Base-by-base conservation (phyloP, 495 filamentous ascomycete genomes). In the Apiosordaria backusii region DNA sequence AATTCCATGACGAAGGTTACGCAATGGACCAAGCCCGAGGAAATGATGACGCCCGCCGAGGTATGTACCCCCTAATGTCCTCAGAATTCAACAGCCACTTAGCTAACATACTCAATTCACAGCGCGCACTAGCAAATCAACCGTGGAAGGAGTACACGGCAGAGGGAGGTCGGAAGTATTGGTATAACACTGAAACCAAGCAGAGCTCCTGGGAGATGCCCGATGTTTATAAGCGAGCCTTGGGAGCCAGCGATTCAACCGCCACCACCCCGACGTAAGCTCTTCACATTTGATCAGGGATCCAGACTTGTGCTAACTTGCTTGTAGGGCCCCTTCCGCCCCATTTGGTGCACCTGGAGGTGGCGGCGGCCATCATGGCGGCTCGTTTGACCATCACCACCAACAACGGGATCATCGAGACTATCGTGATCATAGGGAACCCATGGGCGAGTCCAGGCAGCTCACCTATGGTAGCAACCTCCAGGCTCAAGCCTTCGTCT, bases 181-280 rank as follows among this genome's bases (percentile, higher is more conserved):
- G 93, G 92, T 88, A 91, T 75, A 92, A 98, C 75, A 90, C 87
- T 3, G 90, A 97, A 74, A 94, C 87, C 50, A 94, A 95, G 80
- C 85, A 92, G 79, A 98, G 91, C 77, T 90, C 90, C 60, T 99
- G 95, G 95, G 89, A 93, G 65, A 96, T 97, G 85, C 94, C 94
- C 62, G 90, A 92, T 57, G 88, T 83, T 62, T 93, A 92, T 80
- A 92, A 90, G 71, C 86, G 75, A 83, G 91, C 72, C 78, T 88
- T 75, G 80, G 89, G 74, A 72, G 78, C 69, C 66, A 79, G 71
- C 66, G 77, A 79, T 7, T 70, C 62, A 26, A 71, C 80, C 10
- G 73, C 86, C 78, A 78, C 83, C 66, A 75, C 84, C 67, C 82
- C 84, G 65, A 85, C 84, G 91, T 93, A 83, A 81, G 89, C 80